Percentiles rank a stretch among this genome's conserved stretches.
Evolutionary conservation across 1,139 yeast species (phyloP).

Genomic region (Scheffersomyces titani): DNA sequence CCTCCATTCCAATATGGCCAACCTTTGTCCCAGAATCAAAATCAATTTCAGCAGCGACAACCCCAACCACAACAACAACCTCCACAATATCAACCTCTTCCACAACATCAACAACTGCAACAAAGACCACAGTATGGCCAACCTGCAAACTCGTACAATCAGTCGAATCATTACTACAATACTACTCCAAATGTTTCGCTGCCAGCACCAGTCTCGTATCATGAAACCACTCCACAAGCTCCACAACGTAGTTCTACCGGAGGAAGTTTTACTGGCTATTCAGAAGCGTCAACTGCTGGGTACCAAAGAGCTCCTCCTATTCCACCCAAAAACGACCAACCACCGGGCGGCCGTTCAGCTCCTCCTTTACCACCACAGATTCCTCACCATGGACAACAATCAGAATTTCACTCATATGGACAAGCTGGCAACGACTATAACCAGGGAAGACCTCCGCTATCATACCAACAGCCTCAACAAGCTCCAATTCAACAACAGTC

Average conservation of each 20-base stretch:
- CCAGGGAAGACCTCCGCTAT: constrained; percentile 6
- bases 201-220: background rate
- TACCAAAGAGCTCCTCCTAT: constrained; percentile 6
- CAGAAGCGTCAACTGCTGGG: background rate
- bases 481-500: constrained; percentile 9
- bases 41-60: constrained; percentile 2
- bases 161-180: background rate
- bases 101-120: constrained; percentile 3
- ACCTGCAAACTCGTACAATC: background rate
- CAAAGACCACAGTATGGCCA: constrained; percentile 8
- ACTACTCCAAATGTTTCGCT: background rate
- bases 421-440: constrained; percentile 8
- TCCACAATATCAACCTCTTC: too few species aligned
- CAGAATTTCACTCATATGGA: constrained; percentile 3
- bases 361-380: constrained; percentile 25
- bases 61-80: constrained; percentile 5
- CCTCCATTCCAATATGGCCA: background rate
- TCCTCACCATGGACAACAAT: constrained; percentile 2
- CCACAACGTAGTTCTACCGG: background rate
- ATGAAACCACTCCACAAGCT: background rate
- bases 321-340: constrained; percentile 9
- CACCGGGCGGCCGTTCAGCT: constrained; percentile 4
- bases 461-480: constrained; percentile 3
- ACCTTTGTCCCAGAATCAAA: constrained; percentile 1
- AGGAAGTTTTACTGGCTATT: background rate